Base-by-base conservation (phyloP, 1,139 yeast genomes). In the Geotrichum candidum region DNA sequence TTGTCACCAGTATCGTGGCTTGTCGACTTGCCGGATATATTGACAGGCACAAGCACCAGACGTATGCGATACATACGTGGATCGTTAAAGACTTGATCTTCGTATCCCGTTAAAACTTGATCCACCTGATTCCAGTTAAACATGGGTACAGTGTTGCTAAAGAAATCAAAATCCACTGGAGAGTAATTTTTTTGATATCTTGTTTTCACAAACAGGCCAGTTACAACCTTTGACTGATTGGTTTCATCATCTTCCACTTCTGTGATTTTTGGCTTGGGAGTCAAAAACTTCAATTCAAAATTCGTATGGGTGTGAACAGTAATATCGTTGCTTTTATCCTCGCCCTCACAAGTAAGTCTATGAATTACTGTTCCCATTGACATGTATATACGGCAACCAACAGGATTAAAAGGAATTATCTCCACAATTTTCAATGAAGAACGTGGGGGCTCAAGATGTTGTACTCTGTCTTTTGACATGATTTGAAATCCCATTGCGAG, bases 41-140 rank as follows among this genome's bases (percentile, higher is more conserved):
- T 88, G 0, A 90, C 78, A 0, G 98, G 97, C 4, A 78, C 70
- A 41, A 94, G 80, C 10, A 91, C 97, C 73, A 91, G 90, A 69
- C 95, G 88, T 74, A 92, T 83, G 62, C 87, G 79, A 72, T 85
- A 88, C 57, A 83, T 82, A 62, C 82, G 82, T 59, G 82, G 79
- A n/a, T 80, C 81, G 51, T 84, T 74, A 80, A 31, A 83, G 81
- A 68, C 77, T 1, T 84, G 82, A 68, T 90, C 96, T 50, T 87
- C 91, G 72, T 87, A 90, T 0, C 99, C 99, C 0, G 98, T 97
- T 29, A 94, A 74, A 31, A 84, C 81, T 71, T 91, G 97, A 75
- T 95, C 99, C 65, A 91, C 80, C 65, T 87, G 88, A 69, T 92
- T 92, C 99, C 99, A 95, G 66, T 92, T 91, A 65, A 85, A 83